These are phyloP conservation scores for Trypanosoma theileri DNA, from an alignment of 208 protist genomes.

Conservation along the genomic window DNA sequence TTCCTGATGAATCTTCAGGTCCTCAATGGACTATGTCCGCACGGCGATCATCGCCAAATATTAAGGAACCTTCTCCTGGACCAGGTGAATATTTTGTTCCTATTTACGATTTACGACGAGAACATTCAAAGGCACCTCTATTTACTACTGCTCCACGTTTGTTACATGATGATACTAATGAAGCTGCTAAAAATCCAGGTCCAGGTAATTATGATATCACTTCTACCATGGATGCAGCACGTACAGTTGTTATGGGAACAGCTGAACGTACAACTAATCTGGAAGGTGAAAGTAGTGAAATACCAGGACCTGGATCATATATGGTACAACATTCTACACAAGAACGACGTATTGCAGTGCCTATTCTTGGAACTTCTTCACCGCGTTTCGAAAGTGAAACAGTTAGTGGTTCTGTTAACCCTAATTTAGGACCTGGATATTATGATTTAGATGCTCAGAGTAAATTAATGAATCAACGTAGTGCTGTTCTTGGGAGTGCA, in stretches of 20 bases:
- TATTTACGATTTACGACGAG: slow-evolving; percentile 15
- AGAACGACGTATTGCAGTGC: slow-evolving; percentile 16
- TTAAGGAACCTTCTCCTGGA: slow-evolving; percentile 14
- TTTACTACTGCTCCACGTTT: slow-evolving; percentile 27
- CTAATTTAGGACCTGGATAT: slow-evolving; percentile 39
- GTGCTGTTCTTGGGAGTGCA: slow-evolving; percentile 47
- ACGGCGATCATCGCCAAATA: background rate
- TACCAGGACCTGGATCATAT: slow-evolving; percentile 36
- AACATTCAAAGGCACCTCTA: slow-evolving; percentile 16
- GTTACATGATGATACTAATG: slow-evolving; percentile 7
- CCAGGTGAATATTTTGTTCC: slow-evolving; percentile 33
- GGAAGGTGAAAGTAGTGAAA: background rate
- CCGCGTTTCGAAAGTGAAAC: slow-evolving; percentile 7
- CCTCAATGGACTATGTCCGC: slow-evolving; percentile 34
- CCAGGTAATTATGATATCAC: slow-evolving; percentile 23
- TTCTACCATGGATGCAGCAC: background rate
- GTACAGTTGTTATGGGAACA: slow-evolving; percentile 27
- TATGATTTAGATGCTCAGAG: slow-evolving; percentile 27
- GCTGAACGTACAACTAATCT: slow-evolving; percentile 11
- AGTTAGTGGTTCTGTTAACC: background rate
- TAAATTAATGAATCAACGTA: slow-evolving; percentile 23
- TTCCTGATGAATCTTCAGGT: slow-evolving; percentile 18
- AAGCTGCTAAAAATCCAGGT: slow-evolving; percentile 26
- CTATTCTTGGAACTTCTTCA: slow-evolving; percentile 18
- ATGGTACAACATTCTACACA: slow-evolving; percentile 16